Evolutionary conservation across 1,139 yeast genomes (phyloP).

Genomic region (Suhomyces panamericanus): DNA sequence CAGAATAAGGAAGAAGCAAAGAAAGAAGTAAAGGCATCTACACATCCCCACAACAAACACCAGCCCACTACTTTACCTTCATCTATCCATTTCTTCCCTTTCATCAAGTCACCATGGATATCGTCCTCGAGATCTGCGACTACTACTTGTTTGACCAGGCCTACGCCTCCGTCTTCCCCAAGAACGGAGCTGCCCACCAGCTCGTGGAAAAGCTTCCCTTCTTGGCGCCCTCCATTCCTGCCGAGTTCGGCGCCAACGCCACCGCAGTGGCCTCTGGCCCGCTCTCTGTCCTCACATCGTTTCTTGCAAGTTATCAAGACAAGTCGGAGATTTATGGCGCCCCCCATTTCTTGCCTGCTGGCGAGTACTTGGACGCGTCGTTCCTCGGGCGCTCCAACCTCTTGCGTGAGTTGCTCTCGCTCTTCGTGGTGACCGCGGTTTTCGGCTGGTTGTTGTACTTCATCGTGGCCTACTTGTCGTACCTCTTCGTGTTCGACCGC

Average conservation of each 20-base stretch:
- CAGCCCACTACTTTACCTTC: background rate
- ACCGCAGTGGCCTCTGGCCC: conserved; percentile 19
- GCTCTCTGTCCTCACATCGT: conserved; percentile 19
- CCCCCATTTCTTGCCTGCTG: conserved; percentile 42
- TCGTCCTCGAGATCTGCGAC: conserved; percentile 79
- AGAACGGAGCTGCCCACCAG: conserved; percentile 27
- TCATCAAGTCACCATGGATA: conserved; percentile 59
- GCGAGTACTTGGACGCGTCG: conserved; percentile 59
- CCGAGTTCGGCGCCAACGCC: conserved; percentile 7
- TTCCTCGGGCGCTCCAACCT: conserved; percentile 69
- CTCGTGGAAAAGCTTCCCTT: conserved; percentile 7
- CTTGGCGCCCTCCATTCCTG: background rate
- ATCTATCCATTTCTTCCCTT: background rate
- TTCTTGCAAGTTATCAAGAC: conserved; percentile 30
- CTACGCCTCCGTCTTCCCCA: conserved; percentile 56
- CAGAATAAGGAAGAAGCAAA: too few species aligned
- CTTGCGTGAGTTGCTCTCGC: conserved; percentile 66
- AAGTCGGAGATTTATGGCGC: conserved; percentile 42
- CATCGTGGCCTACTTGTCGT: conserved; percentile 72
- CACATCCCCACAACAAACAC: too few species aligned
- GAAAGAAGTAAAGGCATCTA: too few species aligned
- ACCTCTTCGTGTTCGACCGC: conserved; percentile 76
- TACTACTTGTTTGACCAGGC: conserved; percentile 67
- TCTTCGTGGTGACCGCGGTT: conserved; percentile 69
- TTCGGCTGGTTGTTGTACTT: conserved; percentile 86